Percentiles rank a stretch among this genome's conserved stretches.
Evolutionary conservation across 306 rosid species (phyloP).

Genomic region (Neltuma alba): DNA sequence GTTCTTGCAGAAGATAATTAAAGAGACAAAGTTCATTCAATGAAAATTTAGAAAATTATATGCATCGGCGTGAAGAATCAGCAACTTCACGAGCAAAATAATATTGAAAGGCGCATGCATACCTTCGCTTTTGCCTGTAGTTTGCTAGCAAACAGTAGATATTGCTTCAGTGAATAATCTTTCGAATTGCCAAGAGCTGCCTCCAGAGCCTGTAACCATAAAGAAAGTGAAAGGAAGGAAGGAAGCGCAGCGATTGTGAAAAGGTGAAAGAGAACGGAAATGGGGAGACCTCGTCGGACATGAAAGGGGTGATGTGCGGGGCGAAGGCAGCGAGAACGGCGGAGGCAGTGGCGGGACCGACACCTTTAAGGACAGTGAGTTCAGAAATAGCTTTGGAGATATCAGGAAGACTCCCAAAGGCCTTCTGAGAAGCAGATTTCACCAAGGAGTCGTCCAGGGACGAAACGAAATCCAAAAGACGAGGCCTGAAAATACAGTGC

Average conservation of each 20-base stretch:
- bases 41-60: neutral
- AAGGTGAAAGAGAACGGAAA: neutral
- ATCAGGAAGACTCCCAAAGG: slow-evolving; percentile 74
- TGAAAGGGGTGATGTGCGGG: slow-evolving; percentile 76
- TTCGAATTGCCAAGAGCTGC: slow-evolving; percentile 80
- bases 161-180: slow-evolving; percentile 87
- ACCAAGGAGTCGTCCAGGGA: slow-evolving; percentile 63
- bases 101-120: neutral
- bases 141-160: slow-evolving; percentile 58
- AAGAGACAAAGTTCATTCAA: neutral
- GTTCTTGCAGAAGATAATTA: neutral
- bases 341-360: slow-evolving; percentile 92
- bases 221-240: neutral
- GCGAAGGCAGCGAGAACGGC: slow-evolving; percentile 80
- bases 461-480: slow-evolving; percentile 83
- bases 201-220: slow-evolving; percentile 66
- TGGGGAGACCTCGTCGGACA: slow-evolving; percentile 82
- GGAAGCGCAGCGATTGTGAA: neutral
- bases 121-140: slow-evolving; percentile 82
- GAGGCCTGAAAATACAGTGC: slow-evolving; percentile 60
- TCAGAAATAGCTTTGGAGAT: slow-evolving; percentile 67
- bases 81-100: neutral
- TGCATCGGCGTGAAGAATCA: neutral
- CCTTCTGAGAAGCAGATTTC: slow-evolving; percentile 65
- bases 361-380: slow-evolving; percentile 78